A percentile compares a stretch with the other conserved stretches of the same genome.
These are phyloP conservation scores for Sporothrix inflata DNA, from an alignment of 2,329 filamentous ascomycete genomes.

Conservation along the genomic window DNA sequence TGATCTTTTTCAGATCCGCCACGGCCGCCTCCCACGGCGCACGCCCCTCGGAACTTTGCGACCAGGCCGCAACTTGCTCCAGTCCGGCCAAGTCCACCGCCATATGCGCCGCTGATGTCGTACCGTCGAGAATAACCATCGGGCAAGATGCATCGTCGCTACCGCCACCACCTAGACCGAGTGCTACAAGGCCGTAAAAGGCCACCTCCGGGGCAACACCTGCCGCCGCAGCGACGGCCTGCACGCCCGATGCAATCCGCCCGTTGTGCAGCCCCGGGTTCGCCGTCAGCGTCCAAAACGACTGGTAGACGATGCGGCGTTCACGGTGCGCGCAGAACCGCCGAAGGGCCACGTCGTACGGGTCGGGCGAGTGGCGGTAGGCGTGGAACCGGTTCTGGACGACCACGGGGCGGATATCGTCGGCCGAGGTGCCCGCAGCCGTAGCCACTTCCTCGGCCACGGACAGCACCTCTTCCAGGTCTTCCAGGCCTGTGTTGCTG, in stretches of 20 bases:
- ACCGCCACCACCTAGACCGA: constrained; percentile 50
- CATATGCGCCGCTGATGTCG: constrained; percentile 52
- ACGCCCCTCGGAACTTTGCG: constrained; percentile 28
- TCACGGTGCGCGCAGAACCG: constrained; percentile 47
- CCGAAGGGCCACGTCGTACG: constrained; percentile 64
- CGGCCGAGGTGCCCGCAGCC: background rate
- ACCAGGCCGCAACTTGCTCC: constrained; percentile 47
- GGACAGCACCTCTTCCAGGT: constrained; percentile 58
- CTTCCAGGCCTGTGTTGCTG: constrained; percentile 68
- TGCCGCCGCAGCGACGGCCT: constrained; percentile 49
- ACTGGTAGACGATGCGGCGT: constrained; percentile 51
- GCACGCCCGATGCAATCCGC: constrained; percentile 45
- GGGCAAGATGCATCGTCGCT: constrained; percentile 45
- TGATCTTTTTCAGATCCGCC: constrained; percentile 19
- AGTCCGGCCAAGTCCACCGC: constrained; percentile 52
- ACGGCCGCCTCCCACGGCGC: constrained; percentile 29
- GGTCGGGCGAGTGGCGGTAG: constrained; percentile 47
- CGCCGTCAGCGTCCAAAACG: constrained; percentile 58
- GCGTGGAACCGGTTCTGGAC: constrained; percentile 77
- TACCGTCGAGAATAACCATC: constrained; percentile 33
- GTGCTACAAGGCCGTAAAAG: constrained; percentile 50
- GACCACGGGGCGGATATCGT: constrained; percentile 52
- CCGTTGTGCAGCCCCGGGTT: constrained; percentile 46
- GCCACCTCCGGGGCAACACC: constrained; percentile 47
- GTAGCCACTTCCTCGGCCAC: constrained; percentile 18